Evolutionary conservation across 352 stramenopile species (phyloP), one percentile per base, ranked within the genome.

Genomic region (Globisporangium radiosum): DNA sequence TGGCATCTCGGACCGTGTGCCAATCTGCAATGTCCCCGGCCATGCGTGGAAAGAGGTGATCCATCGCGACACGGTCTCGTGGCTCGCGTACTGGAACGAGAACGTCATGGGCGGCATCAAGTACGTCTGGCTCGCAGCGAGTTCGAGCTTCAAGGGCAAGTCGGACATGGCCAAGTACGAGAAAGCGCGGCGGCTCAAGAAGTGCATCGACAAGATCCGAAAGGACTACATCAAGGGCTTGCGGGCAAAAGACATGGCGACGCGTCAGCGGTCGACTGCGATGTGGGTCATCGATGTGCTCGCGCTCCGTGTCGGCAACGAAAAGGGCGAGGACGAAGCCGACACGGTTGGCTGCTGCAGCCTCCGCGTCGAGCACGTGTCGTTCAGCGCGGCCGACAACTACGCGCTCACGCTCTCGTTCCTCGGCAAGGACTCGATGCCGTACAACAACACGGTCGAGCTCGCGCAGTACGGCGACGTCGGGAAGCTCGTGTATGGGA

Each of bases 201-300:
- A 97, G 10, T 98, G 90, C 69, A 99, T 99, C 66, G 81, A 94
- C 47, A 97, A 96, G 70, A 96, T 98, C 68, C 87, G 93, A 33
- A 87, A 89, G 53, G 81, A 97, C 59, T 98, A 98, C 68, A 85
- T 85, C 54, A 85, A 88, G 55, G 92, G 89, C 0, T 70, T 98
- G 19, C 79, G 80, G 51, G 81, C 81, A 7, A 97, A 97, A 64
- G 92, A 97, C 62, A 88, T 90, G 71, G 92, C 94, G 52, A 89
- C 76, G 17, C 81, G 85, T 57, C 97, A 99, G 70, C 84, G 98
- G 13, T 98, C 94, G 1, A 99, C 97, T 37, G 97, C 97, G n/a
- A 99, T 99, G 85, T 99, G 97, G 97, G 94, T 99, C 44, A 99
- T 99, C 70, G 98, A 99, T 85, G 77, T 97, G 47, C 75, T 99